These are phyloP conservation scores for Fusarium sp. DNA, from an alignment of 2,329 filamentous ascomycete genomes.

Conservation along the genomic window DNA sequence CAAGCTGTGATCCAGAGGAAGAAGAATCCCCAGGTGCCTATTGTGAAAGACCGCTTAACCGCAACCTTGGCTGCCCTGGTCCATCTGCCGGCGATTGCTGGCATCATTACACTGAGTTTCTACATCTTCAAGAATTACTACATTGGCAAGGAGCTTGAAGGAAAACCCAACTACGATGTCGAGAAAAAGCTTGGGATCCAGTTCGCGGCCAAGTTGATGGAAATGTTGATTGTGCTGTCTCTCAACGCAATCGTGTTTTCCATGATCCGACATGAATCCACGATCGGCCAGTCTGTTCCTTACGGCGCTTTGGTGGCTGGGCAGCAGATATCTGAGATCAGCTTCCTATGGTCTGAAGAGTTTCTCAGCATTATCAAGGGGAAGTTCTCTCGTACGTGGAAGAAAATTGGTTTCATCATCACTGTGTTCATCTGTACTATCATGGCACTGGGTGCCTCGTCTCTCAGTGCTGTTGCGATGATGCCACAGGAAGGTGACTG, in stretches of 20 bases:
- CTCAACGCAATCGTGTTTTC: slow-evolving; percentile 37
- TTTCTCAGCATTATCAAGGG: slow-evolving; percentile 37
- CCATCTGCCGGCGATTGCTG: slow-evolving; percentile 37
- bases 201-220: slow-evolving; percentile 42
- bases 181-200: slow-evolving; percentile 43
- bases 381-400: slow-evolving; percentile 37
- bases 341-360: slow-evolving; percentile 42
- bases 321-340: slow-evolving; percentile 40
- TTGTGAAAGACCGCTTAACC: slow-evolving; percentile 39
- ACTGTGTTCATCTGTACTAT: slow-evolving; percentile 32
- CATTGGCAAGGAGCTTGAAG: slow-evolving; percentile 43
- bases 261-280: slow-evolving; percentile 41
- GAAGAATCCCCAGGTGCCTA: slow-evolving; percentile 25
- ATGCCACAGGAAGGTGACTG: slow-evolving; percentile 43
- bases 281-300: slow-evolving; percentile 32
- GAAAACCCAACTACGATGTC: slow-evolving; percentile 29
- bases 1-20: slow-evolving; percentile 15
- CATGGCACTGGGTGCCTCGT: slow-evolving; percentile 38
- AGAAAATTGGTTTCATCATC: slow-evolving; percentile 35
- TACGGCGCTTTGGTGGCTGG: slow-evolving; percentile 41
- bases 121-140: slow-evolving; percentile 45
- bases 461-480: slow-evolving; percentile 42
- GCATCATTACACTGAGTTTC: slow-evolving; percentile 36
- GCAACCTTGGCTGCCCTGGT: slow-evolving; percentile 31
- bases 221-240: slow-evolving; percentile 40